Conservation (phyloP, 306 rosid genomes). For the Rubus parviflorus region DNA sequence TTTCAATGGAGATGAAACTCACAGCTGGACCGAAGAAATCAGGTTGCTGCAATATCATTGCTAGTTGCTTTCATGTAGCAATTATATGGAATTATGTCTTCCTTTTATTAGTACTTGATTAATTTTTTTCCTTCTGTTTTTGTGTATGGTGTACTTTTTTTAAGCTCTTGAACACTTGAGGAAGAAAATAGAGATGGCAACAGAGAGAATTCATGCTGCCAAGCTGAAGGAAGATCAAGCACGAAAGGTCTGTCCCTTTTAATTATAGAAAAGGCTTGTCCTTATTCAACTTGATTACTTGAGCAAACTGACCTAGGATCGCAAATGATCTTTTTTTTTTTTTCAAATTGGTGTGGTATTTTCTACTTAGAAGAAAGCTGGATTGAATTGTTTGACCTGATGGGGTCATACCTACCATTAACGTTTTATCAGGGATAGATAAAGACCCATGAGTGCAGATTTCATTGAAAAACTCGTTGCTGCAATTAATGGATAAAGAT, state of each 20-base stretch:
- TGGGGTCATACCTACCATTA: constrained; percentile 5
- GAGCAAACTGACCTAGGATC: not conserved
- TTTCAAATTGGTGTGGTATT: not conserved
- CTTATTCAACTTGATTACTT: constrained; percentile 1
- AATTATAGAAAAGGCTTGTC: constrained; percentile 1
- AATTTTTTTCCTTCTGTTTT: constrained; percentile 26
- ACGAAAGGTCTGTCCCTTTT: constrained; percentile 46
- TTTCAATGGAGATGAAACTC: constrained; percentile 84
- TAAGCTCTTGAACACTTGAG: constrained; percentile 86
- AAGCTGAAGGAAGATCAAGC: constrained; percentile 85
- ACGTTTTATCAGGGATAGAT: not conserved
- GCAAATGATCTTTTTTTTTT: not conserved
- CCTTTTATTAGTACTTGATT: constrained; percentile 28
- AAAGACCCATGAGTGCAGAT: not conserved
- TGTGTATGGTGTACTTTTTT: constrained; percentile 30
- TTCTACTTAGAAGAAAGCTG: not conserved
- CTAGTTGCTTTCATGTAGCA: constrained; percentile 21
- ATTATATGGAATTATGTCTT: not conserved
- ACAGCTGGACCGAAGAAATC: constrained; percentile 96
- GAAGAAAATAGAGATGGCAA: constrained; percentile 77
- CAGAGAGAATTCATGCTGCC: constrained; percentile 75
- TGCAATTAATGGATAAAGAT: not conserved
- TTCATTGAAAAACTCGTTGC: constrained; percentile 9
- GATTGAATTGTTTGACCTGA: constrained; percentile 21
- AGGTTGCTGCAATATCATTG: constrained; percentile 49